Evolutionary conservation across 192 early-diverging fungal species (phyloP).

Genomic region (Coemansia sp.): DNA sequence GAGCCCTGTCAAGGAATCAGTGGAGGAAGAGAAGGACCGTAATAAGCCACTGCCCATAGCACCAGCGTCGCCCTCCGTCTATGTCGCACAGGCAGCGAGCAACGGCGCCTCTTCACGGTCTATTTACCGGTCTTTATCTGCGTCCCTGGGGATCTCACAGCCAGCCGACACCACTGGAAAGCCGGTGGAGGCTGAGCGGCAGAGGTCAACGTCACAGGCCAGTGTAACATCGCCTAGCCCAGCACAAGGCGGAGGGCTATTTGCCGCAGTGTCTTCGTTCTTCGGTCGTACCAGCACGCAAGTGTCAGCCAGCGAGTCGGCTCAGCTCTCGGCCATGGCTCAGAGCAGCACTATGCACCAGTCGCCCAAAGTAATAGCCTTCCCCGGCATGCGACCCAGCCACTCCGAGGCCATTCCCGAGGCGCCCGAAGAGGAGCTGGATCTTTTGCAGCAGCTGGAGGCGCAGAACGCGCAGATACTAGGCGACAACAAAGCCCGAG

Average conservation of each 20-base stretch:
- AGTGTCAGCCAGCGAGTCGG: slow-evolving; percentile 22
- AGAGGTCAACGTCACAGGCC: slow-evolving; percentile 41
- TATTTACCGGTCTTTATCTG: slow-evolving; percentile 50
- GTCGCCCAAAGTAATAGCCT: slow-evolving; percentile 28
- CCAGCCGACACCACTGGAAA: neutral
- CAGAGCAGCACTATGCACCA: slow-evolving; percentile 11
- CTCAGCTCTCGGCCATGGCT: slow-evolving; percentile 5
- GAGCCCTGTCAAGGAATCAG: neutral
- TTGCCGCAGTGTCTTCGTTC: slow-evolving; percentile 53
- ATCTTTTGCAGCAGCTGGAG: slow-evolving; percentile 65
- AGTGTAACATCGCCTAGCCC: slow-evolving; percentile 6
- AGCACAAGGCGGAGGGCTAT: slow-evolving; percentile 24
- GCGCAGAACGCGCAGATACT: slow-evolving; percentile 65
- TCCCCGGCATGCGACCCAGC: slow-evolving; percentile 52
- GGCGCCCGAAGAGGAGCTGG: slow-evolving; percentile 14
- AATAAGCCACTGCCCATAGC: neutral
- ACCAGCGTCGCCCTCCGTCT: slow-evolving; percentile 7
- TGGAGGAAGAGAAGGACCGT: neutral
- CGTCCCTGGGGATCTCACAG: slow-evolving; percentile 46
- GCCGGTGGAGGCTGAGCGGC: slow-evolving; percentile 11
- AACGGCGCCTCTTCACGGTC: slow-evolving; percentile 21
- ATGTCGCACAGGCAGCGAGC: neutral
- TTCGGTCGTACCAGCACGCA: slow-evolving; percentile 50
- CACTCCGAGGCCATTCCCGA: slow-evolving; percentile 7
- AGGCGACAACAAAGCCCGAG: slow-evolving; percentile 58